Conservation (phyloP, 352 stramenopile species). For the Phytophthora nicotianae region DNA sequence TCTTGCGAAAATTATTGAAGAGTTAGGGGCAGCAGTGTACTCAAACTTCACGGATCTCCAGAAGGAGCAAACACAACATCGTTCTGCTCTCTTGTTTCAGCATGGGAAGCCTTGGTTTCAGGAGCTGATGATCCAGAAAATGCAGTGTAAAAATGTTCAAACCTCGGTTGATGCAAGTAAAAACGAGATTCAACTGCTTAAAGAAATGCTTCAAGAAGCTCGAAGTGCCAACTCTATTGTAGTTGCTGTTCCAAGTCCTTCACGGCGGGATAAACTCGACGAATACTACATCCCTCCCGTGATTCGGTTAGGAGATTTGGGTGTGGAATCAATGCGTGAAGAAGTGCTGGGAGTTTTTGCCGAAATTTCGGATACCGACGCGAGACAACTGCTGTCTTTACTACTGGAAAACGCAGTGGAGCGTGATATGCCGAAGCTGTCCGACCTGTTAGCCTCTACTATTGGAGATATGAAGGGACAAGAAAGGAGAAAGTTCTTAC, state of each 20-base stretch:
- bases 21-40: constrained; percentile 46
- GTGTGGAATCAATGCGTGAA: constrained; percentile 44
- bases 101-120: constrained; percentile 57
- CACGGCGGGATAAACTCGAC: constrained; percentile 22
- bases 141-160: constrained; percentile 23
- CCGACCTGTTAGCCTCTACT: constrained; percentile 43
- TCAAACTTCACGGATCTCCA: constrained; percentile 45
- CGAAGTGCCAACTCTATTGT: constrained; percentile 17
- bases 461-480: constrained; percentile 52
- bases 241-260: constrained; percentile 10
- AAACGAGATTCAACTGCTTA: constrained; percentile 44
- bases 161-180: constrained; percentile 28
- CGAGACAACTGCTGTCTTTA: constrained; percentile 38
- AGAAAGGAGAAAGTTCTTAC: constrained; percentile 51
- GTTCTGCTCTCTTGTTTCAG: constrained; percentile 54
- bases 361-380: constrained; percentile 40
- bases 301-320: constrained; percentile 44
- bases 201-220: constrained; percentile 48
- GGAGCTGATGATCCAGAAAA: constrained; percentile 36
- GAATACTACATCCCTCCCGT: constrained; percentile 32
- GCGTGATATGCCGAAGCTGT: constrained; percentile 41
- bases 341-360: constrained; percentile 61
- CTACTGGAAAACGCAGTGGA: constrained; percentile 50
- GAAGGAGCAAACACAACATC: constrained; percentile 17
- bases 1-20: constrained; percentile 42